These are phyloP conservation scores for Lachancea cidri DNA, from an alignment of 805 yeast genomes.

Conservation along the genomic window DNA sequence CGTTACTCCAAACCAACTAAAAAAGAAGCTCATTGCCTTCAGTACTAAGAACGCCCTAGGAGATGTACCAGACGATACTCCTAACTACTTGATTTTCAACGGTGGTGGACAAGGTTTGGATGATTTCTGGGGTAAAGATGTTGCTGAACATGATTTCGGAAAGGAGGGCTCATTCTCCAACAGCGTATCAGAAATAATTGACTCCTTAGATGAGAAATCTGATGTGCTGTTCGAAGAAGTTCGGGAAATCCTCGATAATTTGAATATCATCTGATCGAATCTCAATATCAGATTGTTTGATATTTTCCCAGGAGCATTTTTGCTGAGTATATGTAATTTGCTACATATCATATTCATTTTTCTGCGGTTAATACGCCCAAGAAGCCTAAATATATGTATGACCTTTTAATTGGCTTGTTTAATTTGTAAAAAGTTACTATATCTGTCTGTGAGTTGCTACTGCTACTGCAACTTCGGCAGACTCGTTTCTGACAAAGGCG, in stretches of 20 bases:
- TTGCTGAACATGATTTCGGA: conserved; percentile 4
- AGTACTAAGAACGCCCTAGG: conserved; percentile 55
- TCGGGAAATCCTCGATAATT: conserved; percentile 22
- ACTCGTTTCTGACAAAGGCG: background rate
- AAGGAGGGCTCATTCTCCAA: conserved; percentile 2
- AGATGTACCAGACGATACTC: conserved; percentile 69
- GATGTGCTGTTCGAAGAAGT: conserved; percentile 26
- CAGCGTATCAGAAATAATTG: conserved; percentile 13
- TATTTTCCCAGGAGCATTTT: background rate
- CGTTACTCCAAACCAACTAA: conserved; percentile 67
- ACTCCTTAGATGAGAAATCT: conserved; percentile 20
- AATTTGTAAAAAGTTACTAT: too few species aligned
- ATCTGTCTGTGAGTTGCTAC: too few species aligned
- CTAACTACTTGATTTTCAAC: conserved; percentile 70
- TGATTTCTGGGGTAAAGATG: conserved; percentile 49
- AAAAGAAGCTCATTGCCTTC: conserved; percentile 66
- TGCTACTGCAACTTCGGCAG: too few species aligned
- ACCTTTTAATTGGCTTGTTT: too few species aligned
- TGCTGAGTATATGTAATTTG: background rate
- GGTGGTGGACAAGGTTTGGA: conserved; percentile 74
- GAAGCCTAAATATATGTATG: background rate
- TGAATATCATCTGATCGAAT: conserved; percentile 21
- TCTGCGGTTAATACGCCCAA: background rate
- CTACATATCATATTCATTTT: background rate
- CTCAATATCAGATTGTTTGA: too few species aligned